Evolutionary conservation across 2,329 filamentous ascomycete species (phyloP), one percentile per base, ranked within the genome.

Genomic region (Ceratocystis ficicola): DNA sequence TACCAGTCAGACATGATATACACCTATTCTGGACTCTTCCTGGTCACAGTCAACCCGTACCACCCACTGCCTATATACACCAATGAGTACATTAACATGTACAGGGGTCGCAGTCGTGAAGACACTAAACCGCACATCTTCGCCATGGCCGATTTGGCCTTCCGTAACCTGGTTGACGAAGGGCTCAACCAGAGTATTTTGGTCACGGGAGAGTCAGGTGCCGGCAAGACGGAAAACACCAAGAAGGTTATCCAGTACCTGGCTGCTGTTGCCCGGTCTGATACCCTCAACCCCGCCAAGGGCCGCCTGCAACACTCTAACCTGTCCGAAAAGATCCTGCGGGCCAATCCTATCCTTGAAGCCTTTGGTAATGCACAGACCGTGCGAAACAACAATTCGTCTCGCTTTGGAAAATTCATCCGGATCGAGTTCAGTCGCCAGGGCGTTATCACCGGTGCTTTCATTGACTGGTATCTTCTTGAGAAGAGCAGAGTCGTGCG

Each of bases 201-300:
- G 64, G 95, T 99, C 25, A 99, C 94, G 2, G 94, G 94, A 76
- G 94, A 99, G 77, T 99, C 94, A 20, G 94, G 94, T 73, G 94
- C 94, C 44, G 94, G 94, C 71, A 99, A 99, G 78, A 99, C 94
- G 0, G 94, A 99, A 74, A 99, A 99, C 74, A 99, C 94, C 17
- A 99, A 99, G 74, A 99, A 99, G 75, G 94, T 99, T 70, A 99
- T 99, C 65, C 95, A 99, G 72, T 99, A 99, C 73, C 84, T 99
- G 55, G 94, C 94, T 15, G 91, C 94, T 1, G 94, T 99, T 59
- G 94, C 94, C 8, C 88, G 89, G 52, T 85, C 89, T 0, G 93
- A 97, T 68, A 86, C 86, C 0, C 82, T 87, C 68, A 86, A 86
- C 0, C 82, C 87, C 1, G 73, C 82, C 75, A 77, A 86, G 79